phyloP scores from a whole-genome alignment of 75 land plant genomes.

The Cupressus sempervirens region DNA sequence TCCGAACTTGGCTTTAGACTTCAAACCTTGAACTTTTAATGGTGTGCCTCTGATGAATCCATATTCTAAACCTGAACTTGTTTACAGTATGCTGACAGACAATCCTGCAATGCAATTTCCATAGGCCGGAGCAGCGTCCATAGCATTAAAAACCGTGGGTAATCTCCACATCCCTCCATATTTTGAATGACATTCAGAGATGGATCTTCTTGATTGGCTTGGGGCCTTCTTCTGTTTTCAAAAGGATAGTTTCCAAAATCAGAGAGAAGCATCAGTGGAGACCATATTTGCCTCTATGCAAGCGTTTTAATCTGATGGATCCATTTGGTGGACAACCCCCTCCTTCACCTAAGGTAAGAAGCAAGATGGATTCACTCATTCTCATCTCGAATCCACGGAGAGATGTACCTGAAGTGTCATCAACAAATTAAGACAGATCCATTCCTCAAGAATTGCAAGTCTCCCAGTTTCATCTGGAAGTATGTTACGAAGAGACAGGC shows the following conservation, averaged over 20 bases:
- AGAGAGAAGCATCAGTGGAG: too few relatives aligned
- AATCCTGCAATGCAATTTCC: constrained; percentile 81
- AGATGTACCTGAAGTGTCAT: constrained; percentile 6
- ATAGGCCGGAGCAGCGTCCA: constrained; percentile 80
- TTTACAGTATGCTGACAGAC: constrained; percentile 69
- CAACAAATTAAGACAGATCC: background rate
- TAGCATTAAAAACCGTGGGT: constrained; percentile 67
- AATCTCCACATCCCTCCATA: constrained; percentile 59
- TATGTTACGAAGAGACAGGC: too few relatives aligned
- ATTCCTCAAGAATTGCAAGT: background rate
- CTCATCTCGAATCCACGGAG: constrained; percentile 45
- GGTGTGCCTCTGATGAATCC: too few relatives aligned
- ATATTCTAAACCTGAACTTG: too few relatives aligned
- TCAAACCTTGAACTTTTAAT: too few relatives aligned
- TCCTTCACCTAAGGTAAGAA: constrained; percentile 64
- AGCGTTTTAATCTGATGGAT: too few relatives aligned
- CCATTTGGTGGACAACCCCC: constrained; percentile 55
- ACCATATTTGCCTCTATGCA: too few relatives aligned
- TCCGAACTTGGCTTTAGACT: too few relatives aligned
- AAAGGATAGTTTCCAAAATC: constrained; percentile 71
- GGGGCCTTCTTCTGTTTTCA: constrained; percentile 85
- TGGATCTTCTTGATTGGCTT: constrained; percentile 94
- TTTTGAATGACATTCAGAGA: constrained; percentile 33
- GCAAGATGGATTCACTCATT: constrained; percentile 77
- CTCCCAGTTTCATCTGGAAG: background rate